These are phyloP conservation scores for Beauveria varroae DNA, from an alignment of 2,329 filamentous ascomycete species.

Conservation along the genomic window DNA sequence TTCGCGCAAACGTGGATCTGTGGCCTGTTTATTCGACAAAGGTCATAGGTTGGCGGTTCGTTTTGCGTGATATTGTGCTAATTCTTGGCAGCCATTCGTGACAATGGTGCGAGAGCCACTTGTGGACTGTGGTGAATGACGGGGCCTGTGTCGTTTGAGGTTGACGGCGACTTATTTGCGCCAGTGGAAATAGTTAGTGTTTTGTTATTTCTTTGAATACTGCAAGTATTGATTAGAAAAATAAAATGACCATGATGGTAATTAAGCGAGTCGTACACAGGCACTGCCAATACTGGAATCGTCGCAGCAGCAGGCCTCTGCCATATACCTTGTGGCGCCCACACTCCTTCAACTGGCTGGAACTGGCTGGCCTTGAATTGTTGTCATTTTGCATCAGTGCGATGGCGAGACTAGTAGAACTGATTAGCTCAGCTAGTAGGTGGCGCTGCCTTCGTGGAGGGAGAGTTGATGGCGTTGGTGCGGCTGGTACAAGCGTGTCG, in stretches of 20 bases:
- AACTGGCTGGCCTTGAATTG: neutral
- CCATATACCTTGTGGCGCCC: neutral
- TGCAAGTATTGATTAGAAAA: neutral
- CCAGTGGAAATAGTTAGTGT: neutral
- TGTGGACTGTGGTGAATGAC: neutral
- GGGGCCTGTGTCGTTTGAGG: no score
- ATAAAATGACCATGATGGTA: neutral
- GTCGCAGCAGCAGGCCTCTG: neutral
- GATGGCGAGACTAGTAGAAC: neutral
- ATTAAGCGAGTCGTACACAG: neutral
- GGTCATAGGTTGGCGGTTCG: neutral
- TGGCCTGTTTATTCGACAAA: neutral
- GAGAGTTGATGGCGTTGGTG: neutral
- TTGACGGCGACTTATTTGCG: neutral
- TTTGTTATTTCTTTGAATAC: neutral
- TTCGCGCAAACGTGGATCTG: neutral
- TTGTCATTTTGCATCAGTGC: neutral
- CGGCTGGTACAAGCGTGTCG: neutral
- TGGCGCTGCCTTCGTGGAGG: neutral
- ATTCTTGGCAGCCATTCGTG: neutral
- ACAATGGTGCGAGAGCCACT: neutral
- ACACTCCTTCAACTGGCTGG: neutral
- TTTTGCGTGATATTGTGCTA: neutral
- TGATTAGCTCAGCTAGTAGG: neutral
- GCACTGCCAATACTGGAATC: neutral